Conservation (phyloP, 495 filamentous ascomycete genomes). For the Penicillium simplicissimum region DNA sequence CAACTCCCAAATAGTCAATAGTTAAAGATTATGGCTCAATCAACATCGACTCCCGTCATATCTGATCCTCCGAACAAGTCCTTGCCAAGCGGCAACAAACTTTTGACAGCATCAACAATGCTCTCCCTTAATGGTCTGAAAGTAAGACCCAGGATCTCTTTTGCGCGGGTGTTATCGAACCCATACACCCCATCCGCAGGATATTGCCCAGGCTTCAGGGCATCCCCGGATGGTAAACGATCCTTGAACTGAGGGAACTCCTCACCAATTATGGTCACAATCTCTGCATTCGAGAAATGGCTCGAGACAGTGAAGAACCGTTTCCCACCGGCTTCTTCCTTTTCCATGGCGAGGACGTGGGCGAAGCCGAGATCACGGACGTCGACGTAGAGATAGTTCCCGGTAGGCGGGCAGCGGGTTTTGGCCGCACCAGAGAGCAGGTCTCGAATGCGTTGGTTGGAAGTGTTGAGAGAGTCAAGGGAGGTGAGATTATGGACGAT, state of each 20-base stretch:
- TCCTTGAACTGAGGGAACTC: slow-evolving; percentile 58
- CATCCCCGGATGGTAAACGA: slow-evolving; percentile 46
- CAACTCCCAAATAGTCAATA: too few relatives aligned
- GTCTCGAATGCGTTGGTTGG: slow-evolving; percentile 50
- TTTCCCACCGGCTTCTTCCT: slow-evolving; percentile 55
- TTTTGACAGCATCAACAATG: slow-evolving; percentile 50
- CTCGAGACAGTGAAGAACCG: slow-evolving; percentile 61
- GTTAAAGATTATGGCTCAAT: too few relatives aligned
- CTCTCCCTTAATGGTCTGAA: slow-evolving; percentile 48
- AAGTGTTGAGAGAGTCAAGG: slow-evolving; percentile 58
- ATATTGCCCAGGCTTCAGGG: slow-evolving; percentile 38
- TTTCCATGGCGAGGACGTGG: slow-evolving; percentile 61
- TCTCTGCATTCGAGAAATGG: slow-evolving; percentile 53
- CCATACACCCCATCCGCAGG: slow-evolving; percentile 40
- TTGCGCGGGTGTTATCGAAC: slow-evolving; percentile 44
- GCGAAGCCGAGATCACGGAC: slow-evolving; percentile 60
- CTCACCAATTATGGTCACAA: slow-evolving; percentile 55
- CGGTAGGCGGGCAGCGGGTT: slow-evolving; percentile 51
- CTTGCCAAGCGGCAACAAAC: slow-evolving; percentile 6
- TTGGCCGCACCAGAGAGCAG: slow-evolving; percentile 56
- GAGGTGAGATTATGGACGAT: slow-evolving; percentile 50
- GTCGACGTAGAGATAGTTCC: slow-evolving; percentile 54
- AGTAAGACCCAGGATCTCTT: slow-evolving; percentile 49
- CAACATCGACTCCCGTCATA: too few relatives aligned
- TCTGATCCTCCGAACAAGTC: too few relatives aligned